Conservation (phyloP, 1,284 basidiomycete species). For the Apiotrichum porosum region DNA sequence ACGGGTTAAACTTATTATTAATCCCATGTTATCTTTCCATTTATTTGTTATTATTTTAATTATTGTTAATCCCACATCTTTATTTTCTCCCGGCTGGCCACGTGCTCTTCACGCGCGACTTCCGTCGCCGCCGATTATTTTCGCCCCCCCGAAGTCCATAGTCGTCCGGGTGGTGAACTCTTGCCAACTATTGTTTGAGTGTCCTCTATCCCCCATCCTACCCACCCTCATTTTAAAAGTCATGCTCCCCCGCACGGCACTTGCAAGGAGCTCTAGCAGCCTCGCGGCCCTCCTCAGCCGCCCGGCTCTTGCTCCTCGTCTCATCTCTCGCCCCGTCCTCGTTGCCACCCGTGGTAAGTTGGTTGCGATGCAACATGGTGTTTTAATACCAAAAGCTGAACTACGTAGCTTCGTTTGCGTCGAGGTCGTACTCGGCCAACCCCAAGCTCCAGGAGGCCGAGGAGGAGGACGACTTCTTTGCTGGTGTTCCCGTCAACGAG, state of each 20-base stretch:
- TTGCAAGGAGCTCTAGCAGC: background rate
- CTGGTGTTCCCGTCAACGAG: background rate
- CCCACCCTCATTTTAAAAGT: no score
- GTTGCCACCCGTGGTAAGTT: background rate
- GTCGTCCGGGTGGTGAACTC: no score
- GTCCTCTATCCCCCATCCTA: no score
- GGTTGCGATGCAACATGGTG: background rate
- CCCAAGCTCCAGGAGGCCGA: constrained; percentile 17
- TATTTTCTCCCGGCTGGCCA: no score
- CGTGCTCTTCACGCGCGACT: no score
- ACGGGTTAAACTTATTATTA: no score
- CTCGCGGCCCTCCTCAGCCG: background rate
- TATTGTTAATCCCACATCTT: no score
- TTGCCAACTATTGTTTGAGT: no score
- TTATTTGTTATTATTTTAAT: no score
- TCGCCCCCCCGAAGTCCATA: no score
- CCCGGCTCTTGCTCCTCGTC: background rate
- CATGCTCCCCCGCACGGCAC: constrained; percentile 3
- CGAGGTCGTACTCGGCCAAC: constrained; percentile 12
- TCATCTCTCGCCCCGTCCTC: background rate
- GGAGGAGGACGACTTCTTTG: constrained; percentile 12
- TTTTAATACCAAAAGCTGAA: background rate
- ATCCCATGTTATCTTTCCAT: no score
- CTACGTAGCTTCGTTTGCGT: background rate
- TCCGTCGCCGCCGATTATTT: no score